Evolutionary conservation across 2,329 filamentous ascomycete species (phyloP), one percentile per base, ranked within the genome.

Genomic region (Aspergillus arachidicola): DNA sequence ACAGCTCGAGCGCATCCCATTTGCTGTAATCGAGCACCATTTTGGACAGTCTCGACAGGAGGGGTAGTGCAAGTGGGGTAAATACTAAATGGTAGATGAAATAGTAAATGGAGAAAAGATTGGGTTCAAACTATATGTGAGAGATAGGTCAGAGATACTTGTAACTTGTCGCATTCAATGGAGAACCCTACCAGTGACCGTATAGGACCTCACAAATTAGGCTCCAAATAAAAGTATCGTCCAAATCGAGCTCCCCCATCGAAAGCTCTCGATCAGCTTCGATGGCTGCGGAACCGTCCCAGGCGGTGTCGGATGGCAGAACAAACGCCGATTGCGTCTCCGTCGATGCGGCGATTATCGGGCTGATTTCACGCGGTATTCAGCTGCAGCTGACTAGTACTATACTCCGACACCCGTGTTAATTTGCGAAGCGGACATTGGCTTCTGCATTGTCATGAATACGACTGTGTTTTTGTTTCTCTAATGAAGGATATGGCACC

Each of bases 1-100:
- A 97, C 76, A 99, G 89, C 88, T 99, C 95, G 75, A 99, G 87
- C 64, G 91, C 90, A 77, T 98, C 84, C 84, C 84, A 86, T 76
- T 86, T 86, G 74, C 83, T 85, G 73, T 86, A 91, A 73, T 91
- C 86, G 66, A 91, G 83, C n/a, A 84, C 82, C 83, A 85, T 85
- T 21, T 69, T 74, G 65, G 62, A 69, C 48, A 62, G 63, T 60
- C 30, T 28, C 57, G 21, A 62, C 67, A 66, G 62, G 59, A 69
- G 63, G 64, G 64, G 65, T 63, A 59, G 61, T 61, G 58, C 32
- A 63, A 60, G 67, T 61, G 65, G 68, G 64, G 65, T 63, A 68
- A 32, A 28, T 60, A 62, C n/a, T 46, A 32, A 63, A 56, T 43
- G 28, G 16, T 14, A 45, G 30, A 48, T 41, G 32, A 21, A 32